phyloP scores from a whole-genome alignment of 2,329 filamentous ascomycete genomes.

The Pseudovirgaria hyperparasitica region DNA sequence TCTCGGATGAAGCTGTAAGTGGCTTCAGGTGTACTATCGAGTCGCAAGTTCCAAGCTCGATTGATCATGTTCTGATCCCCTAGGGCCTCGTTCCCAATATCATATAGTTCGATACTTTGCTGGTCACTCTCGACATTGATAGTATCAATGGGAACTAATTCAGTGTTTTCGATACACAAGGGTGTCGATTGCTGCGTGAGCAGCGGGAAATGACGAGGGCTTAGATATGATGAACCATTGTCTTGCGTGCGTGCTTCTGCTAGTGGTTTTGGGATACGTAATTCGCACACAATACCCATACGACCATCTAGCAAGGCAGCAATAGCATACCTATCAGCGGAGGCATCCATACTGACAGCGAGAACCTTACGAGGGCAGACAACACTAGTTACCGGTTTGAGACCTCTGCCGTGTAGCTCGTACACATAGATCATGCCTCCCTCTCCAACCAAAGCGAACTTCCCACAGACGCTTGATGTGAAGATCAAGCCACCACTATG shows the following conservation, averaged over 20 bases:
- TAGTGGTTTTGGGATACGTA: conserved; percentile 21
- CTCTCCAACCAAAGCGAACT: conserved; percentile 43
- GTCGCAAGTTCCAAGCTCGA: conserved; percentile 16
- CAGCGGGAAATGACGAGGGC: too few relatives aligned
- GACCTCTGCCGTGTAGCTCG: conserved; percentile 22
- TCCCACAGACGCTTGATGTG: conserved; percentile 44
- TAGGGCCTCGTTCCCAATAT: conserved; percentile 10
- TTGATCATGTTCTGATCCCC: conserved; percentile 17
- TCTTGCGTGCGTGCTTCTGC: too few relatives aligned
- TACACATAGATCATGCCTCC: conserved; percentile 46
- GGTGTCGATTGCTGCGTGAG: background rate
- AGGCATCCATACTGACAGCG: conserved; percentile 51
- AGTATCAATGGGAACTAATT: conserved; percentile 13
- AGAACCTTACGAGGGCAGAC: conserved; percentile 45
- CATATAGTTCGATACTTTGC: conserved; percentile 12
- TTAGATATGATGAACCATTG: background rate
- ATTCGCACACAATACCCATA: conserved; percentile 48
- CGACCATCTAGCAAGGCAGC: conserved; percentile 48
- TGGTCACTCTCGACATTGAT: conserved; percentile 15
- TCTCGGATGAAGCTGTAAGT: too few relatives aligned
- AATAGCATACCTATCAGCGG: conserved; percentile 39
- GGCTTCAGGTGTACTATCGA: too few relatives aligned
- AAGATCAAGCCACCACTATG: conserved; percentile 27
- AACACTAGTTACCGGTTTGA: conserved; percentile 39
- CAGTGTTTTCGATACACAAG: background rate